Evolutionary conservation across 805 yeast genomes (phyloP), one percentile per base, ranked within the genome.

Genomic region (Ogataea glucozyma): DNA sequence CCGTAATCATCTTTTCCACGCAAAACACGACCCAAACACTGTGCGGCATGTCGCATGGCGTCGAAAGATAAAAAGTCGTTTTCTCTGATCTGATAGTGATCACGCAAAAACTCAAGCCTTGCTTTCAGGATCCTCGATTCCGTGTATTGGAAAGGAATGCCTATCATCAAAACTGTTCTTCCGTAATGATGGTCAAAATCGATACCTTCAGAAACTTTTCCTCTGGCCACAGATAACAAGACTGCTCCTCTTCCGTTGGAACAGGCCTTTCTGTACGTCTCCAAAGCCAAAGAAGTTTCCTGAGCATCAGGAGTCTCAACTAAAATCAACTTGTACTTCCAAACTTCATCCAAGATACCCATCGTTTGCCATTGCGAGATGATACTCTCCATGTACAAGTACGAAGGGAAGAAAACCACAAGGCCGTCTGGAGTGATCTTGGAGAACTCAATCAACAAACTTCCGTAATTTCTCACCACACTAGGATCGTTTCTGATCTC

Each of bases 31-130:
- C 99, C 99, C 58, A 93, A 68, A 67, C 99, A 93, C 65, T 93
- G 99, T 0, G 99, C 98, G 4, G 98, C 99, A 68, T 93, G 99
- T 60, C 99, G 80, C 99, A 93, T 93, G 11, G 99, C 99, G 66
- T 93, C 99, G 73, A 93, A 93, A 9, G 98, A 90, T 27, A 93
- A 63, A 61, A 93, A 93, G 58, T 93, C 99, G 60, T 88, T 89
- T 58, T 93, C 99, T 50, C 88, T 76, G 43, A 93, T 91, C 56
- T 89, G 95, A 62, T 79, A 91, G 57, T 89, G 90, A 60, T 93
- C 98, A 52, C 98, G 73, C 62, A 93, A 66, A 57, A 93, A 93
- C 65, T 93, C 99, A 33, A 93, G 70, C 39, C 99, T 76, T 0
- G 99, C 99, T 56, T 93, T 93, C 56, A 93, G 71, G 51, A 93